These are phyloP conservation scores for Parmales sp. DNA, from an alignment of 108 stramenopile genomes.

Conservation along the genomic window DNA sequence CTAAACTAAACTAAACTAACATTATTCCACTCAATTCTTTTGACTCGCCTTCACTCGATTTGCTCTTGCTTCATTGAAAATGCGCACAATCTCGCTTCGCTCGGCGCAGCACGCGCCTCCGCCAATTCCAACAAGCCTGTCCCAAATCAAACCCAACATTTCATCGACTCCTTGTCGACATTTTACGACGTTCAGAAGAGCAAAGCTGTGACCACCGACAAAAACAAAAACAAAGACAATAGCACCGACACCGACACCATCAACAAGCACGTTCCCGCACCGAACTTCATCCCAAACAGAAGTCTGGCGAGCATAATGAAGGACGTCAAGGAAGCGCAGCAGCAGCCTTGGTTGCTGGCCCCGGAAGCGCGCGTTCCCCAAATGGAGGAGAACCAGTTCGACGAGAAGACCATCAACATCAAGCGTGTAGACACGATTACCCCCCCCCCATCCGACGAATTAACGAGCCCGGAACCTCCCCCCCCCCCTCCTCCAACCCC, in stretches of 20 bases:
- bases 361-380: conserved; percentile 50
- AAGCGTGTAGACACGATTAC: neutral
- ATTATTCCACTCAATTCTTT: too few species aligned
- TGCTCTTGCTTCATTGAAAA: too few species aligned
- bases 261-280: conserved; percentile 36
- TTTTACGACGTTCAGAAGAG: conserved; percentile 6
- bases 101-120: too few species aligned
- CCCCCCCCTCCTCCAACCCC: neutral
- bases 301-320: conserved; percentile 42
- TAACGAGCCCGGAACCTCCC: neutral
- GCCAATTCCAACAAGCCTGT: too few species aligned
- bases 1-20: too few species aligned
- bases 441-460: neutral
- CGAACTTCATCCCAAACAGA: conserved; percentile 44
- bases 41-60: too few species aligned
- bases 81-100: too few species aligned
- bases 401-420: neutral
- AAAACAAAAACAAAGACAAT: too few species aligned
- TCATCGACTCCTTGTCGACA: neutral
- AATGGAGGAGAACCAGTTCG: neutral
- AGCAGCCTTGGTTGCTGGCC: conserved; percentile 61
- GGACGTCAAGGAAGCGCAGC: conserved; percentile 40
- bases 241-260: neutral
- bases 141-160: neutral
- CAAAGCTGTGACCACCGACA: too few species aligned